Evolutionary conservation across 306 rosid genomes (phyloP).

Genomic region (Dalbergia cochinchinensis): DNA sequence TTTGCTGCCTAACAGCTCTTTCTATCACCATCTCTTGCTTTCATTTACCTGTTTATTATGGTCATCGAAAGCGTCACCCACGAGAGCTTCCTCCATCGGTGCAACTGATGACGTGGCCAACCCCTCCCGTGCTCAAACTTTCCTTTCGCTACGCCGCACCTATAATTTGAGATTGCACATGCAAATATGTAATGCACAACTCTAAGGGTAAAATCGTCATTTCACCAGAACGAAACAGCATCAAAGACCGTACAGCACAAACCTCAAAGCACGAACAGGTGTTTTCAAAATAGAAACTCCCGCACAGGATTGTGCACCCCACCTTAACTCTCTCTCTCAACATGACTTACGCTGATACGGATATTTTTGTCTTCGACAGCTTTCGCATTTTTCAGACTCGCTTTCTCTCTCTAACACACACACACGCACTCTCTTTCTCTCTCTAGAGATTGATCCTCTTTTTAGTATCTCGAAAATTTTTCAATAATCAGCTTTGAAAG

Average conservation of each 20-base stretch:
- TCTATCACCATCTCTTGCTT: constrained; percentile 26
- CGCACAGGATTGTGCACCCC: constrained; percentile 43
- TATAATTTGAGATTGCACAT: not conserved
- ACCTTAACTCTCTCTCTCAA: not conserved
- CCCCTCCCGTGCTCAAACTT: not conserved
- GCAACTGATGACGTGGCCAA: constrained; percentile 56
- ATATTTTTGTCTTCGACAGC: constrained; percentile 71
- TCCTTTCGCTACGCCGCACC: not conserved
- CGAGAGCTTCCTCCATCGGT: constrained; percentile 36
- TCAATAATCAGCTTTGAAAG: constrained; percentile 9
- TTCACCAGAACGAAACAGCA: not conserved
- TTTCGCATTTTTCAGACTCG: constrained; percentile 60
- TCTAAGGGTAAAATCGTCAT: not conserved
- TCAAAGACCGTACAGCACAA: not conserved
- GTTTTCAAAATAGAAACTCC: constrained; percentile 13
- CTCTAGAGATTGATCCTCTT: constrained; percentile 8
- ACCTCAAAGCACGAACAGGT: not conserved
- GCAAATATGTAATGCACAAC: not conserved
- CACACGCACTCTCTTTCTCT: constrained; percentile 40
- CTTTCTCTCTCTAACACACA: constrained; percentile 37
- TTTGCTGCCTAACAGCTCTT: constrained; percentile 39
- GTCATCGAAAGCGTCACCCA: constrained; percentile 37
- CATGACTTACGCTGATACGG: constrained; percentile 56
- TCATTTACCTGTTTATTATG: not conserved
- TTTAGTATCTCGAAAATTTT: not conserved